phyloP scores from a whole-genome alignment of 164 flowering plant genomes.

The Platanus orientalis region DNA sequence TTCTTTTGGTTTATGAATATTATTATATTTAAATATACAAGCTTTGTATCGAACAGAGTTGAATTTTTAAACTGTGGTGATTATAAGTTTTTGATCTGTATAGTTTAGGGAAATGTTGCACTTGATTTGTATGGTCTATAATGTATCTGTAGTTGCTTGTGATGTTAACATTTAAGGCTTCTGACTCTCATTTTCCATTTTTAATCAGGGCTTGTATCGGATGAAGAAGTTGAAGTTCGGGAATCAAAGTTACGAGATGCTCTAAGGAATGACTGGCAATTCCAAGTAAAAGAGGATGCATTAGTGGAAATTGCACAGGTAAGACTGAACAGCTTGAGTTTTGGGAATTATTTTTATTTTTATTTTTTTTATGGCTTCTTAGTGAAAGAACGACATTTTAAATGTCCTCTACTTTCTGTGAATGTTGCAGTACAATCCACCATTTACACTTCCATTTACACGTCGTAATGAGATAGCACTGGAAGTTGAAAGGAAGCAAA shows the following conservation, averaged over 20 bases:
- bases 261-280: conserved; percentile 45
- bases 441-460: conserved; percentile 80
- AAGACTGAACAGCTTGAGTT: neutral
- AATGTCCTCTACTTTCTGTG: neutral
- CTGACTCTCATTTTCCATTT: neutral
- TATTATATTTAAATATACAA: too few relatives aligned
- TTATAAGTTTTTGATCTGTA: neutral
- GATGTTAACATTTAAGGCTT: neutral
- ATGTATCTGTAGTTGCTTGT: neutral
- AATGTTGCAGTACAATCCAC: conserved; percentile 86
- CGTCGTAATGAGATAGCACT: conserved; percentile 88
- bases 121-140: neutral
- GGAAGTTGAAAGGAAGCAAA: conserved; percentile 64
- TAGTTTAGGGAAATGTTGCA: neutral
- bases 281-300: conserved; percentile 52
- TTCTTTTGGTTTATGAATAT: too few relatives aligned
- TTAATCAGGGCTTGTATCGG: conserved; percentile 65
- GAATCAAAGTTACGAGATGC: conserved; percentile 55
- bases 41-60: neutral
- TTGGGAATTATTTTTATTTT: too few relatives aligned
- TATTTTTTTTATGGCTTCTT: neutral
- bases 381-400: neutral
- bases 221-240: conserved; percentile 59
- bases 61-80: neutral
- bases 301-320: conserved; percentile 90